A percentile compares a stretch with the other conserved stretches of the same genome.
Conservation (phyloP, 768 basidiomycete species). For the Leccinum broughii region DNA sequence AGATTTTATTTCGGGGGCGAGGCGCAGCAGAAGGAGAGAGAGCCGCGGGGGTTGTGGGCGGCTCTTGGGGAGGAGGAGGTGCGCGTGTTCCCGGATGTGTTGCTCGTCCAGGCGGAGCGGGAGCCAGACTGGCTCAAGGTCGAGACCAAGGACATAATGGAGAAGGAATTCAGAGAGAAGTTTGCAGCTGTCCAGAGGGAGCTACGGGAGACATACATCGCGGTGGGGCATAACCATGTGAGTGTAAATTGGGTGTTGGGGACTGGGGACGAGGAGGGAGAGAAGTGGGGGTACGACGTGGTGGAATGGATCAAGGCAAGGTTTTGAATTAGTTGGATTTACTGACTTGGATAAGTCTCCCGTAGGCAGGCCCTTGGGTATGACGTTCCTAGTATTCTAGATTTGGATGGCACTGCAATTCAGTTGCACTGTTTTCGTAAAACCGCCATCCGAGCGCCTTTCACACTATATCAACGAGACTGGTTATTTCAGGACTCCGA, state of each 20-base stretch:
- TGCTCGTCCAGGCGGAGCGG: conserved; percentile 51
- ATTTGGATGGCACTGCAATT: not conserved
- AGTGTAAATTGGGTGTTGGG: conserved; percentile 51
- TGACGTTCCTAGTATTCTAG: too few relatives aligned
- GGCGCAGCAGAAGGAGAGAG: conserved; percentile 41
- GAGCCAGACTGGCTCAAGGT: conserved; percentile 50
- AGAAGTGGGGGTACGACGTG: conserved; percentile 59
- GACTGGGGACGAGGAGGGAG: conserved; percentile 55
- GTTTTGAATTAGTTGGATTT: conserved; percentile 2
- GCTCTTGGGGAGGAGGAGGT: conserved; percentile 37
- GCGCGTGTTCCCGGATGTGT: conserved; percentile 43
- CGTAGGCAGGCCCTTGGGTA: too few relatives aligned
- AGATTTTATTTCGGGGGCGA: conserved; percentile 40
- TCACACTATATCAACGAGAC: conserved; percentile 1
- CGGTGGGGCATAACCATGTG: conserved; percentile 61
- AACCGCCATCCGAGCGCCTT: not conserved
- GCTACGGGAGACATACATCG: conserved; percentile 36
- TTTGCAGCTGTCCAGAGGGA: conserved; percentile 26
- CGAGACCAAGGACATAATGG: conserved; percentile 39
- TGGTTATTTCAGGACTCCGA: not conserved
- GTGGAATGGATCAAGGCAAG: conserved; percentile 34
- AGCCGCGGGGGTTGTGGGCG: conserved; percentile 43
- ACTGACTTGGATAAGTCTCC: conserved; percentile 1
- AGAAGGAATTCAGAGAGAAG: conserved; percentile 38
- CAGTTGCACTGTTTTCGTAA: not conserved